These are phyloP conservation scores for Rhizophora apiculata DNA, from an alignment of 345 rosid genomes.

Conservation along the genomic window DNA sequence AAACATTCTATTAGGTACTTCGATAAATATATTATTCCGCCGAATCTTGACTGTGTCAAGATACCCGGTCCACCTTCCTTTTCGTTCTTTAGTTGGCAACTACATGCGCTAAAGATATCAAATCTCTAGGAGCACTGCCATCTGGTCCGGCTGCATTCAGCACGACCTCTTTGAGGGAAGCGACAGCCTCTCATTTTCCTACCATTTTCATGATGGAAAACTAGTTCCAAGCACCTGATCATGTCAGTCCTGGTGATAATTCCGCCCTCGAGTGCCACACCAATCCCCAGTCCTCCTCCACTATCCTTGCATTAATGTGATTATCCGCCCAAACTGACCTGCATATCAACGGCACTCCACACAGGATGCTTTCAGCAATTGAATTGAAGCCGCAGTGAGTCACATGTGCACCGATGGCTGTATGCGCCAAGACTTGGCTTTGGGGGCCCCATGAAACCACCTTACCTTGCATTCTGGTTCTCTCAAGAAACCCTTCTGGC, in stretches of 20 bases:
- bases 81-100: neutral
- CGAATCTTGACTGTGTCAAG: too few relatives aligned
- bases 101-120: constrained; percentile 18
- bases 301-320: constrained; percentile 39
- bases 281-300: constrained; percentile 56
- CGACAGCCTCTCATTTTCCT: constrained; percentile 21
- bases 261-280: constrained; percentile 34
- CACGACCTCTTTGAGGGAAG: constrained; percentile 24
- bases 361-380: constrained; percentile 43
- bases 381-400: constrained; percentile 46
- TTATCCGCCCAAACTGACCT: constrained; percentile 56
- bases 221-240: constrained; percentile 33
- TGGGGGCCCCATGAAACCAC: constrained; percentile 9
- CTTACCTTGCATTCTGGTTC: neutral
- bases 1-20: too few relatives aligned
- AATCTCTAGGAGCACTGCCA: constrained; percentile 25
- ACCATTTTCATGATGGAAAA: constrained; percentile 14
- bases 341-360: constrained; percentile 61
- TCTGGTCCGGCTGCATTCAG: constrained; percentile 28
- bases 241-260: constrained; percentile 27
- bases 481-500: constrained; percentile 14
- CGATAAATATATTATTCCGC: too few relatives aligned
- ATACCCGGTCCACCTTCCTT: too few relatives aligned
- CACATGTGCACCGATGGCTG: constrained; percentile 1
- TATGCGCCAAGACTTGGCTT: neutral